phyloP scores from a whole-genome alignment of 176 grass and related monocot species.

The Carex scoparia region DNA sequence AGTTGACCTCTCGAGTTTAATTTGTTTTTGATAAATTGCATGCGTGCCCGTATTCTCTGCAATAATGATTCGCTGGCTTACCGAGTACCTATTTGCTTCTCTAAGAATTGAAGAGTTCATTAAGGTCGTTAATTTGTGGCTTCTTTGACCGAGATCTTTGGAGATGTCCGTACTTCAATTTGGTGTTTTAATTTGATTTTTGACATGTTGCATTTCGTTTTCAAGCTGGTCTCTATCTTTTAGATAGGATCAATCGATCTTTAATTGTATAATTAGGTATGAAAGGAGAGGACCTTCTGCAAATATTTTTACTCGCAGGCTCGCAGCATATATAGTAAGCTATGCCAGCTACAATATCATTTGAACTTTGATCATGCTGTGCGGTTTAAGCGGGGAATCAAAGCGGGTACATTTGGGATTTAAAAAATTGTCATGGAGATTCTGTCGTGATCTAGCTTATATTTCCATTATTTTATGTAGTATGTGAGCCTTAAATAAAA shows the following conservation, averaged over 20 bases:
- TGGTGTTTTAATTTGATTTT: not conserved
- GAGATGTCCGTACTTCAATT: not conserved
- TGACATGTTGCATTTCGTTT: not conserved
- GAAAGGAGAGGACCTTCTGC: no score
- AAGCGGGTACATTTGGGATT: not conserved
- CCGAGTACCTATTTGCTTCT: not conserved
- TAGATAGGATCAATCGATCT: not conserved
- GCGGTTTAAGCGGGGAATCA: no score
- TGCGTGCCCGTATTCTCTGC: not conserved
- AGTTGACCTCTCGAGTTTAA: not conserved
- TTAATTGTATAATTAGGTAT: not conserved
- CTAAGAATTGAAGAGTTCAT: not conserved
- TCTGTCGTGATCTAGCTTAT: not conserved
- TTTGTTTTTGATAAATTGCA: not conserved
- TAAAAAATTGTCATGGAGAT: not conserved
- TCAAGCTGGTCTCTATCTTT: not conserved
- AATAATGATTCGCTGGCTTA: not conserved
- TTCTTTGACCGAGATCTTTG: not conserved
- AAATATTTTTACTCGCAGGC: not conserved
- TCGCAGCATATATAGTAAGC: not conserved
- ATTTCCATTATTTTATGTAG: conserved; percentile 9
- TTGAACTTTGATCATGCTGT: conserved; percentile 2
- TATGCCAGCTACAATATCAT: not conserved
- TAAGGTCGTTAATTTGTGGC: not conserved
- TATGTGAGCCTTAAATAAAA: not conserved